Conservation (phyloP, 2,329 filamentous ascomycete species). For the Stachybotrys chartarum region DNA sequence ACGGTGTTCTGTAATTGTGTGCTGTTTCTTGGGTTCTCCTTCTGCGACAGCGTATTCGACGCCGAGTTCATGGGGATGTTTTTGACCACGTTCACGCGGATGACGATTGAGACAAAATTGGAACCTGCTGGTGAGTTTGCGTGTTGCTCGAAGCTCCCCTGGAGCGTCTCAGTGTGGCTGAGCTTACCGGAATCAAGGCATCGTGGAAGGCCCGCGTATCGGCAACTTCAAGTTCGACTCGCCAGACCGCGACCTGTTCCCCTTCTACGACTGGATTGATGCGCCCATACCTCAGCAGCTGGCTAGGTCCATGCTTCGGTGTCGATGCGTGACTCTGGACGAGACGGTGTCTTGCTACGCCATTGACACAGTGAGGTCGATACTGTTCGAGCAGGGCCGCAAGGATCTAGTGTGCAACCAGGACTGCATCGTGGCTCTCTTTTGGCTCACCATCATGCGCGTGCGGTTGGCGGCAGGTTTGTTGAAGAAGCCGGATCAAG, state of each 20-base stretch:
- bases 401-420: neutral
- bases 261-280: constrained; percentile 9
- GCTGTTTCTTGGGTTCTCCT: constrained; percentile 8
- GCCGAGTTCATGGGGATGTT: constrained; percentile 11
- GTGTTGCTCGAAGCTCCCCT: neutral
- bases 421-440: constrained; percentile 9
- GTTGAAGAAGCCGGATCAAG: neutral
- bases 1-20: too few relatives aligned
- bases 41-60: constrained; percentile 12
- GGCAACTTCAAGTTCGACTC: too few relatives aligned
- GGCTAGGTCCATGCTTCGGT: neutral
- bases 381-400: neutral
- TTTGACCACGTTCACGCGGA: constrained; percentile 7
- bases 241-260: constrained; percentile 4
- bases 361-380: neutral
- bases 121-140: constrained; percentile 4
- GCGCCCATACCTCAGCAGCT: neutral
- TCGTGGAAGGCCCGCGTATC: too few relatives aligned
- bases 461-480: constrained; percentile 1
- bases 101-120: neutral
- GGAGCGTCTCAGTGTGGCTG: neutral
- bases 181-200: too few relatives aligned
- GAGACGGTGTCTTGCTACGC: too few relatives aligned
- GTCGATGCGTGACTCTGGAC: constrained; percentile 3
- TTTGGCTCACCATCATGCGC: constrained; percentile 11